phyloP scores from a whole-genome alignment of 768 basidiomycete species.

The Nevesoporus exiguus region DNA sequence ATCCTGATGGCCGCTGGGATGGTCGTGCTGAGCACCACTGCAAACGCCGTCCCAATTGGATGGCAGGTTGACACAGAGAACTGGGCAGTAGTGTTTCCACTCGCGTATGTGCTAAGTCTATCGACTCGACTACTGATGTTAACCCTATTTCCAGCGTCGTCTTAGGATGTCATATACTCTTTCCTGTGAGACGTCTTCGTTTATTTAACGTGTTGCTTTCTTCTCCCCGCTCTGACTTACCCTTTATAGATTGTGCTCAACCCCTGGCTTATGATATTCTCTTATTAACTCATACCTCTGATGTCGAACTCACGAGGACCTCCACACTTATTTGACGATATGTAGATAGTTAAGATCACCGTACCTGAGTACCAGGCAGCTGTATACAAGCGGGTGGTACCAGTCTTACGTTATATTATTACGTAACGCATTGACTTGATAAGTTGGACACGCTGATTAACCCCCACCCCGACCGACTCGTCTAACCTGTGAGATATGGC shows the following conservation, averaged over 20 bases:
- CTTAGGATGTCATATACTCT: conserved; percentile 64
- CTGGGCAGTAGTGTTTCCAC: conserved; percentile 75
- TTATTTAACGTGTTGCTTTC: conserved; percentile 9
- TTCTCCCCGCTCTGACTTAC: conserved; percentile 28
- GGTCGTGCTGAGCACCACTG: conserved; percentile 48
- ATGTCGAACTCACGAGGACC: neutral
- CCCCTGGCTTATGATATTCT: conserved; percentile 87
- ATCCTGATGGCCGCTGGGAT: conserved; percentile 49
- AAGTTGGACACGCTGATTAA: neutral
- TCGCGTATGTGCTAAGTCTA: conserved; percentile 41
- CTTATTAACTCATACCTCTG: conserved; percentile 32
- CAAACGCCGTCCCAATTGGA: conserved; percentile 49
- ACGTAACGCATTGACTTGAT: conserved; percentile 1
- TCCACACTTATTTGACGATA: neutral
- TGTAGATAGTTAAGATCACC: neutral
- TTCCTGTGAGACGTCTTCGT: conserved; percentile 52
- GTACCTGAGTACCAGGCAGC: neutral
- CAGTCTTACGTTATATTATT: neutral
- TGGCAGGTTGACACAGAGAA: conserved; percentile 60
- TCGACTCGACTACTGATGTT: neutral
- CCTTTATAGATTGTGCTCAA: conserved; percentile 68
- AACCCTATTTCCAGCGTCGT: conserved; percentile 36
- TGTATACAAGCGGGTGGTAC: no score
- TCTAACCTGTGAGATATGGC: conserved; percentile 4
- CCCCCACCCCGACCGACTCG: neutral